Percentiles rank a stretch among this genome's conserved stretches.
phyloP scores from a whole-genome alignment of 2,329 filamentous ascomycete species.

The Apiospora aurea region DNA sequence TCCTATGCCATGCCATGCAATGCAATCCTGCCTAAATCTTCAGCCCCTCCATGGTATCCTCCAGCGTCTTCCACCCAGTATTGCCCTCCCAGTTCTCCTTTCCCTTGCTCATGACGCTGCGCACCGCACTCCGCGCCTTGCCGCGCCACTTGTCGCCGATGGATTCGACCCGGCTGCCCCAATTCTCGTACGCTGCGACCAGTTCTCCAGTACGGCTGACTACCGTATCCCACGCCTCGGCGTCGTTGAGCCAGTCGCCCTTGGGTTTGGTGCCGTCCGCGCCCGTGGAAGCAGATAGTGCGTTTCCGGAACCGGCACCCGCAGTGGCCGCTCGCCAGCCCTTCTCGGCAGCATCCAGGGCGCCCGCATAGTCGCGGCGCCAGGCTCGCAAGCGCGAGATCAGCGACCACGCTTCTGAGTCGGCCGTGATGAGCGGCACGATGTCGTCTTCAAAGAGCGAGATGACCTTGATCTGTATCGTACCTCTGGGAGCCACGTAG shows the following conservation, averaged over 20 bases:
- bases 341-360: conserved; percentile 86
- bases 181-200: conserved; percentile 83
- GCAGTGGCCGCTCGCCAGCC: conserved; percentile 79
- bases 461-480: conserved; percentile 68
- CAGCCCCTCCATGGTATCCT: conserved; percentile 62
- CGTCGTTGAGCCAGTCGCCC: conserved; percentile 61
- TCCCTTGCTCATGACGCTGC: conserved; percentile 82
- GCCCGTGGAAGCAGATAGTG: conserved; percentile 53
- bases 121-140: conserved; percentile 84
- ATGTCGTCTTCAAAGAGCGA: conserved; percentile 78
- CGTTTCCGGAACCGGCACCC: conserved; percentile 51
- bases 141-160: conserved; percentile 86
- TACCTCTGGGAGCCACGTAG: conserved; percentile 61
- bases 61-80: conserved; percentile 69
- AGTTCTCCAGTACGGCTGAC: conserved; percentile 82
- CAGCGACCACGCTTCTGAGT: conserved; percentile 78
- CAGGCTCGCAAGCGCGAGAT: conserved; percentile 77
- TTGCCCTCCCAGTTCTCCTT: conserved; percentile 85
- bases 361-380: conserved; percentile 72
- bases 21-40: conserved; percentile 34
- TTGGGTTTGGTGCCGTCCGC: conserved; percentile 34
- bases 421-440: conserved; percentile 83
- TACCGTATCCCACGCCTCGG: conserved; percentile 72
- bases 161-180: conserved; percentile 68
- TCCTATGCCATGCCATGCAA: background rate